These are phyloP conservation scores for Cryptosporidium sp. DNA, from an alignment of 169 alveolate species.

Conservation along the genomic window DNA sequence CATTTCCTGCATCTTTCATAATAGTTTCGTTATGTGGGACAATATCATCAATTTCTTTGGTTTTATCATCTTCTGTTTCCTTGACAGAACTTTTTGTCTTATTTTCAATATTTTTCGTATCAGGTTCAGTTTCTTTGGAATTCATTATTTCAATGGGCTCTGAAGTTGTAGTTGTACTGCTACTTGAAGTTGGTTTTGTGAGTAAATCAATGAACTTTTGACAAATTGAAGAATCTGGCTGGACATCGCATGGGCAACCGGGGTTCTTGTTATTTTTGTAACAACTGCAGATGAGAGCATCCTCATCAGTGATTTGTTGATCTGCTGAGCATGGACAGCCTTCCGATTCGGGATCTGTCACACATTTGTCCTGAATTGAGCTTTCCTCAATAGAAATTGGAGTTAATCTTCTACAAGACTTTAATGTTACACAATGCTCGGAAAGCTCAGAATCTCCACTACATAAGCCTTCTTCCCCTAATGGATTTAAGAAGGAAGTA, in stretches of 20 bases:
- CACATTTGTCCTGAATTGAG: slow-evolving; percentile 56
- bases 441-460: slow-evolving; percentile 54
- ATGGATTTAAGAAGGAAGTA: slow-evolving; percentile 65
- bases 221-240: slow-evolving; percentile 53
- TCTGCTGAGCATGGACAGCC: slow-evolving; percentile 74
- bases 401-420: slow-evolving; percentile 68
- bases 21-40: slow-evolving; percentile 28
- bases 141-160: neutral
- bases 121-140: slow-evolving; percentile 5
- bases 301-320: slow-evolving; percentile 67
- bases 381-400: slow-evolving; percentile 62
- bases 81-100: neutral
- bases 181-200: slow-evolving; percentile 10
- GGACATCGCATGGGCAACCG: slow-evolving; percentile 67
- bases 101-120: neutral
- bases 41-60: slow-evolving; percentile 14
- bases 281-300: slow-evolving; percentile 68
- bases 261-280: slow-evolving; percentile 63
- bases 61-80: slow-evolving; percentile 2
- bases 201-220: slow-evolving; percentile 21
- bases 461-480: slow-evolving; percentile 63
- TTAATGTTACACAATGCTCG: slow-evolving; percentile 50
- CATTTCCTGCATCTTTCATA: slow-evolving; percentile 44
- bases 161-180: slow-evolving; percentile 20
- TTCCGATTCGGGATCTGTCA: slow-evolving; percentile 42